A percentile compares a stretch with the other conserved stretches of the same genome.
phyloP scores from a whole-genome alignment of 306 rosid species.

The Cercis canadensis region DNA sequence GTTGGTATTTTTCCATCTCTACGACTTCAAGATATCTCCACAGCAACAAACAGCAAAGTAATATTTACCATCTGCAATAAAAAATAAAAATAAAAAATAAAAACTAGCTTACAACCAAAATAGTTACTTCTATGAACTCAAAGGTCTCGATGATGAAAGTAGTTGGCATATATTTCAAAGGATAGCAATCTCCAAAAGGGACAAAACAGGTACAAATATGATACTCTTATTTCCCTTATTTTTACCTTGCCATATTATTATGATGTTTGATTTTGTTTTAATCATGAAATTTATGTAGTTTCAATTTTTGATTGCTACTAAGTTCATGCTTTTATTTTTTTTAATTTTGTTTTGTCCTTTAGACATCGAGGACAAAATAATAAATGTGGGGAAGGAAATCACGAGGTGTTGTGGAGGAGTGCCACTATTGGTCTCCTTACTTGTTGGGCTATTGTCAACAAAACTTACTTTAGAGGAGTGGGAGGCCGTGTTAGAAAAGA shows the following conservation, averaged over 20 bases:
- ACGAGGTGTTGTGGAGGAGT: conserved; percentile 22
- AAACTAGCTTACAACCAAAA: too few species aligned
- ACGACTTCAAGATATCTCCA: neutral
- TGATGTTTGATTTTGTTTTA: too few species aligned
- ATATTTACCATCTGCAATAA: neutral
- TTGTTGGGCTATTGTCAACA: conserved; percentile 12
- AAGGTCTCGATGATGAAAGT: accelerated
- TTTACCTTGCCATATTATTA: neutral
- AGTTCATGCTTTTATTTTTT: too few species aligned
- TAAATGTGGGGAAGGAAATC: conserved; percentile 27
- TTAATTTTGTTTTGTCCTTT: too few species aligned
- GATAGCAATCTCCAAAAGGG: neutral
- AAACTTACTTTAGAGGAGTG: neutral
- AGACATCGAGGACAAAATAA: too few species aligned
- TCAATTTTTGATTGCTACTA: too few species aligned
- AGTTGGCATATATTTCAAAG: neutral
- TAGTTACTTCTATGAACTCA: accelerated
- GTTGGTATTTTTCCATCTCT: neutral
- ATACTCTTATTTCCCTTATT: too few species aligned
- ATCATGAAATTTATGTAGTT: too few species aligned
- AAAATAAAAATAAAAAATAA: too few species aligned
- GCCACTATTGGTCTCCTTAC: conserved; percentile 18
- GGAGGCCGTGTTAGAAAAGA: neutral
- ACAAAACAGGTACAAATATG: too few species aligned
- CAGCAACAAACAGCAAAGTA: neutral